Evolutionary conservation across 768 basidiomycete genomes (phyloP).

Genomic region (Saitozyma sp.): DNA sequence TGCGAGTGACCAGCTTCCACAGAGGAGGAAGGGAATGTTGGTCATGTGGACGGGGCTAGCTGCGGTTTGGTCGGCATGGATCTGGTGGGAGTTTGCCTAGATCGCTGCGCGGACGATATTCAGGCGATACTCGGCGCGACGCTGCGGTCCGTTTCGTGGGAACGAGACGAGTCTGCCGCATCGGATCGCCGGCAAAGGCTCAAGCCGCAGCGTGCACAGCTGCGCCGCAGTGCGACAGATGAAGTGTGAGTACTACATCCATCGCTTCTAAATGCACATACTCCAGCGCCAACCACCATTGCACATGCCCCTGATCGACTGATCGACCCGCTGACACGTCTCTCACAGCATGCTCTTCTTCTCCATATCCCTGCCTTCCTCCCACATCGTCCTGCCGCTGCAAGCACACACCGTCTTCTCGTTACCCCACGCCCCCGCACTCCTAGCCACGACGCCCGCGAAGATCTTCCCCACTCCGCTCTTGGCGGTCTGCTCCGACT

Average conservation of each 20-base stretch:
- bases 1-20: background rate
- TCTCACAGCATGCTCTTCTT: constrained; percentile 22
- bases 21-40: background rate
- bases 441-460: constrained; percentile 51
- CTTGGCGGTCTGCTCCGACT: background rate
- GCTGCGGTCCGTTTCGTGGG: background rate
- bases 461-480: constrained; percentile 37
- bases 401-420: constrained; percentile 53
- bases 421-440: constrained; percentile 51
- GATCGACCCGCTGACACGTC: background rate
- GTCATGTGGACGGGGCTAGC: background rate
- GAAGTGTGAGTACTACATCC: background rate
- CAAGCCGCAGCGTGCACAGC: background rate
- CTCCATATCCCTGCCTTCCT: constrained; percentile 51
- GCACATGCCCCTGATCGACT: background rate
- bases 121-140: too few species aligned
- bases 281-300: background rate
- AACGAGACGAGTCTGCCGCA: background rate
- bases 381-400: constrained; percentile 53
- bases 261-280: background rate
- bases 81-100: constrained; percentile 2
- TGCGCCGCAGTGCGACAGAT: background rate
- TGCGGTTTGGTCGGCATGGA: constrained; percentile 1
- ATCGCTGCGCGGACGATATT: too few species aligned
- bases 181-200: too few species aligned